Evolutionary conservation across 2,329 filamentous ascomycete genomes (phyloP), one percentile per base, ranked within the genome.

Genomic region (Aspergillus pseudoterreus): DNA sequence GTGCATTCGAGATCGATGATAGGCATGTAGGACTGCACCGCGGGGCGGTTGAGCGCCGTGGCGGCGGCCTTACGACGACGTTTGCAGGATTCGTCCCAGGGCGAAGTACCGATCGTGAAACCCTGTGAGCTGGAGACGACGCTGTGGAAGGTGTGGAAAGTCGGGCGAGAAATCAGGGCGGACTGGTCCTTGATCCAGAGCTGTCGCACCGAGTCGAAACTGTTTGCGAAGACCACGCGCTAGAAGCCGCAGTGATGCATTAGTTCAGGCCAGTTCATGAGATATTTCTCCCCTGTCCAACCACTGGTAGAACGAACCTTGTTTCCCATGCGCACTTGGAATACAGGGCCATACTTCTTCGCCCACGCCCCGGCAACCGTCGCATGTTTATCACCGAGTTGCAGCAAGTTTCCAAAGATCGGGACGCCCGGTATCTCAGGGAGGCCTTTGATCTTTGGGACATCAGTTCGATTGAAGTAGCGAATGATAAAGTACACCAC

Each of bases 81-180:
- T 69, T 92, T 92, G 72, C 87, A 90, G 2, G 84, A 89, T 46
- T 90, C 88, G 55, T 92, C 87, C 86, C 88, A 94, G 0, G 89
- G 88, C 0, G 87, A 91, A 0, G 88, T 90, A 1, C 89, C 89
- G 54, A 94, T 90, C 0, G 88, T 92, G 69, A 90, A 88, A 5
- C 88, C 88, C 59, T 90, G 86, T 0, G 86, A 88, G 32, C 79
- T 83, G 1, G 87, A 90, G 3, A 91, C 85, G 4, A 92, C 85
- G 4, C 81, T 87, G 70, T 92, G 88, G 69, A 92, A 92, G 1
- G 88, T 92, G 69, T 92, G 87, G 44, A 91, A 82, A 21, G 79
- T 89, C 0, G 89, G 89, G 2, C 89, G 82, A 1, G 87, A 91
- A 61, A 91, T 90, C 52, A 92, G 74, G 0, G 88, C 80, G 0